phyloP scores from a whole-genome alignment of 371 early-diverging fungal species.

The Mortierella sp. region DNA sequence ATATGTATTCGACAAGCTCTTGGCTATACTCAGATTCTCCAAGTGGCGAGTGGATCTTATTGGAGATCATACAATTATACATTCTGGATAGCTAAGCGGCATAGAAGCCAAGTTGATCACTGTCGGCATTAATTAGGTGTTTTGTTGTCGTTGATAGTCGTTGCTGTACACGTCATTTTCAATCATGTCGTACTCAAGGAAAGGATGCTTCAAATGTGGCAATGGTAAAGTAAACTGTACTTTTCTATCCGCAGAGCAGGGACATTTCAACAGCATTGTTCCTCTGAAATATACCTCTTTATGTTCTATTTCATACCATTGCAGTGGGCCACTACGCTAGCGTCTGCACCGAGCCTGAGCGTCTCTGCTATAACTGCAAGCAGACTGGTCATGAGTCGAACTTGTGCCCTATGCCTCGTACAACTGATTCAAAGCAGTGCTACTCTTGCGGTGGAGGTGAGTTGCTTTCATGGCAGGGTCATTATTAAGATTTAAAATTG shows the following conservation, averaged over 20 bases:
- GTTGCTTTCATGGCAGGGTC: background rate
- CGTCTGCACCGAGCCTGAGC: slow-evolving; percentile 64
- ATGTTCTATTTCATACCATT: background rate
- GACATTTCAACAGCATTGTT: background rate
- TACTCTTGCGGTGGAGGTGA: slow-evolving; percentile 73
- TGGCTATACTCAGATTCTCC: too few relatives aligned
- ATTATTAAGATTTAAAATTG: background rate
- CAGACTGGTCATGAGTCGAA: slow-evolving; percentile 71
- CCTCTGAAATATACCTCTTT: background rate
- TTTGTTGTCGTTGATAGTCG: background rate
- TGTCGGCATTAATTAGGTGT: background rate
- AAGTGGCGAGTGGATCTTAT: background rate
- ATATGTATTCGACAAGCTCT: too few relatives aligned
- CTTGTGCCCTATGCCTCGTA: slow-evolving; percentile 66
- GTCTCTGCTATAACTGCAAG: slow-evolving; percentile 73
- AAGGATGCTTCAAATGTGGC: slow-evolving; percentile 70
- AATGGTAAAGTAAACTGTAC: slow-evolving; percentile 58
- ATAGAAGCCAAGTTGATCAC: background rate
- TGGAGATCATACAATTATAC: background rate
- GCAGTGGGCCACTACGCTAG: slow-evolving; percentile 67
- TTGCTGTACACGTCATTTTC: background rate
- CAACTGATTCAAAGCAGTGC: slow-evolving; percentile 68
- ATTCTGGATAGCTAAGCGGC: background rate
- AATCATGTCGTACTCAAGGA: slow-evolving; percentile 62
- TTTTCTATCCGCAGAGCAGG: background rate